phyloP scores from a whole-genome alignment of 1,284 basidiomycete species.

The Papiliotrema fonsecae region DNA sequence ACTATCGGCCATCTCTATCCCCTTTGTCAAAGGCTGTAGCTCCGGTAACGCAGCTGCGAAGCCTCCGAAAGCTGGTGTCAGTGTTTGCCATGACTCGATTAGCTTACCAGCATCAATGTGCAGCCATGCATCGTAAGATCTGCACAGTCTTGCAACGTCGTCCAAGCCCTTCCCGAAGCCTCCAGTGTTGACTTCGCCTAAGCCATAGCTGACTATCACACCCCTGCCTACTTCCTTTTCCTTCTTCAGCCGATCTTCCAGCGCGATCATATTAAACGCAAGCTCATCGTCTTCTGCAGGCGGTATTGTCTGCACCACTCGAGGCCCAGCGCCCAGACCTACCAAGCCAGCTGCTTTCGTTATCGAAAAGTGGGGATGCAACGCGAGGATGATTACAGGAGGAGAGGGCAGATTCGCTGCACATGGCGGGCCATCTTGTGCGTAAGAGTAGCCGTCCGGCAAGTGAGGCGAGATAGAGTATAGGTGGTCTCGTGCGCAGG shows the following conservation, averaged over 20 bases:
- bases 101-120: slow-evolving; percentile 52
- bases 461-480: slow-evolving; percentile 31
- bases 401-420: slow-evolving; percentile 28
- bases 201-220: slow-evolving; percentile 47
- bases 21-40: slow-evolving; percentile 37
- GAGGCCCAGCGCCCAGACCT: slow-evolving; percentile 47
- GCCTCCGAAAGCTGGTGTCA: slow-evolving; percentile 50
- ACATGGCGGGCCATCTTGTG: slow-evolving; percentile 47
- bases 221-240: slow-evolving; percentile 34
- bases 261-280: slow-evolving; percentile 44
- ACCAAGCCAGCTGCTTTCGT: slow-evolving; percentile 51
- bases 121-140: slow-evolving; percentile 50
- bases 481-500: slow-evolving; percentile 44
- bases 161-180: slow-evolving; percentile 43
- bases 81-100: not conserved
- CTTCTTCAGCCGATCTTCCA: slow-evolving; percentile 39
- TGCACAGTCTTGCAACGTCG: slow-evolving; percentile 46
- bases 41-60: slow-evolving; percentile 50
- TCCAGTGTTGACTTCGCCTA: slow-evolving; percentile 55
- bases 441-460: slow-evolving; percentile 40
- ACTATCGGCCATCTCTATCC: slow-evolving; percentile 50
- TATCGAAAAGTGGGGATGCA: slow-evolving; percentile 52
- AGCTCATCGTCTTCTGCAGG: slow-evolving; percentile 29
- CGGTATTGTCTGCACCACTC: slow-evolving; percentile 43
- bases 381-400: slow-evolving; percentile 47